Conservation (phyloP, 768 basidiomycete genomes). For the Lepiota venenata region DNA sequence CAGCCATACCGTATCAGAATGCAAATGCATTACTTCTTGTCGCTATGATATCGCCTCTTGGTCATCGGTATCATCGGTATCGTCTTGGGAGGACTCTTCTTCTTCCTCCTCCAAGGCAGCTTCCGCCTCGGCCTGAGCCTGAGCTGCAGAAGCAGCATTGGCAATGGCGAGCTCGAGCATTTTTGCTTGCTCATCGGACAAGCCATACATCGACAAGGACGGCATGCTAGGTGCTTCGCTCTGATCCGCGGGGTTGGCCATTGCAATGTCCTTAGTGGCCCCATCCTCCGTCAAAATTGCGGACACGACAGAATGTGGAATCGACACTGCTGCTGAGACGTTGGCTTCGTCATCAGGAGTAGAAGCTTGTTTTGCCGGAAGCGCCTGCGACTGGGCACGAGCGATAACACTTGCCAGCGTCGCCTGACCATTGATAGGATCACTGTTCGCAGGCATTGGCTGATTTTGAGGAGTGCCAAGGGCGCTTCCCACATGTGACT, state of each 20-base stretch:
- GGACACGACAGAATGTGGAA: constrained; percentile 8
- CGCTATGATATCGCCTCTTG: constrained; percentile 14
- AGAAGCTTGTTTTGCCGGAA: constrained; percentile 19
- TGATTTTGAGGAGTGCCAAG: constrained; percentile 40
- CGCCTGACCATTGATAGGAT: constrained; percentile 55
- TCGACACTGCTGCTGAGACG: constrained; percentile 12
- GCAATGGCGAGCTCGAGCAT: constrained; percentile 72
- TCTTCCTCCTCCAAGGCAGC: constrained; percentile 72
- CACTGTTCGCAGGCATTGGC: constrained; percentile 26
- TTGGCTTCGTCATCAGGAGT: constrained; percentile 12
- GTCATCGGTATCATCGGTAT: constrained; percentile 41
- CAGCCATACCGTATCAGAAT: constrained; percentile 8
- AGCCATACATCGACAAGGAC: constrained; percentile 61
- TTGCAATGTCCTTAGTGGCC: constrained; percentile 14
- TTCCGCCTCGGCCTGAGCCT: constrained; percentile 77
- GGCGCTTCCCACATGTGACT: constrained; percentile 53
- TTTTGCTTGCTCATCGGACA: constrained; percentile 70
- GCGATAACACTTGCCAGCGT: constrained; percentile 73
- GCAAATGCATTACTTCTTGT: constrained; percentile 5
- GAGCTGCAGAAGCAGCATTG: constrained; percentile 69
- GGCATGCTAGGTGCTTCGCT: constrained; percentile 20
- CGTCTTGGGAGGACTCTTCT: constrained; percentile 44
- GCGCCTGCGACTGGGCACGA: constrained; percentile 56
- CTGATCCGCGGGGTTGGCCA: constrained; percentile 12
- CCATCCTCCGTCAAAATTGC: constrained; percentile 16